Conservation (phyloP, 1,284 basidiomycete species). For the Vanrija sp. region DNA sequence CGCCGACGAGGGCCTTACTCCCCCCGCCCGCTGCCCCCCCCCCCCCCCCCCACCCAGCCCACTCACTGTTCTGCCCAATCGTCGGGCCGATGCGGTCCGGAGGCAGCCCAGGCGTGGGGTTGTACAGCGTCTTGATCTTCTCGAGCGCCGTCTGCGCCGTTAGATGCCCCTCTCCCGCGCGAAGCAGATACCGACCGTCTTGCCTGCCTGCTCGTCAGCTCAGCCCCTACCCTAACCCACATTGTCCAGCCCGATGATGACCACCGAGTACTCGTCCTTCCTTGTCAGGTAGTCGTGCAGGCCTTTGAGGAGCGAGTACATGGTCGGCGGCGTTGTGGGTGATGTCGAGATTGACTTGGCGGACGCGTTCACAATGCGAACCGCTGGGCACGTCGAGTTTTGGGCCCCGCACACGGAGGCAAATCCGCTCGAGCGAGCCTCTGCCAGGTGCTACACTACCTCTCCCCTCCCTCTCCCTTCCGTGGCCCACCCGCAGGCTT, state of each 20-base stretch:
- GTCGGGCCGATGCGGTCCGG: slow-evolving; percentile 89
- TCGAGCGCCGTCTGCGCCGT: slow-evolving; percentile 71
- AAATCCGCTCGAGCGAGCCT: neutral
- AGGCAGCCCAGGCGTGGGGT: slow-evolving; percentile 71
- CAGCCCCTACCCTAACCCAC: slow-evolving; percentile 18
- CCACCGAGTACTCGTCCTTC: slow-evolving; percentile 89
- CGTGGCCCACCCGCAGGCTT: too few relatives aligned
- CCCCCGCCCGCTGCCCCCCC: too few relatives aligned
- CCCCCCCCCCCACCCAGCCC: too few relatives aligned
- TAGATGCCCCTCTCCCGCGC: neutral
- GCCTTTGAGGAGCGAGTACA: slow-evolving; percentile 89
- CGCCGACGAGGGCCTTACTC: too few relatives aligned
- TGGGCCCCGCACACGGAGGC: slow-evolving; percentile 2
- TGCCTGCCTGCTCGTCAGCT: slow-evolving; percentile 60
- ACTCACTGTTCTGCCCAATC: slow-evolving; percentile 86
- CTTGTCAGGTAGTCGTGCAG: slow-evolving; percentile 82
- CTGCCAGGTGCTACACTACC: too few relatives aligned
- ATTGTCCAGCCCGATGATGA: slow-evolving; percentile 71
- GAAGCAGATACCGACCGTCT: slow-evolving; percentile 61
- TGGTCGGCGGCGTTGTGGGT: slow-evolving; percentile 8
- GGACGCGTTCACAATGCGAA: neutral
- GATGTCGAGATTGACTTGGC: neutral
- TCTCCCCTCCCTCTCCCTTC: too few relatives aligned
- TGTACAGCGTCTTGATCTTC: slow-evolving; percentile 87
- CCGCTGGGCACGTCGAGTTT: neutral